Percentiles rank a stretch among this genome's conserved stretches.
Conservation (phyloP, 2,329 filamentous ascomycete species). For the Phialemonium atrogriseum region DNA sequence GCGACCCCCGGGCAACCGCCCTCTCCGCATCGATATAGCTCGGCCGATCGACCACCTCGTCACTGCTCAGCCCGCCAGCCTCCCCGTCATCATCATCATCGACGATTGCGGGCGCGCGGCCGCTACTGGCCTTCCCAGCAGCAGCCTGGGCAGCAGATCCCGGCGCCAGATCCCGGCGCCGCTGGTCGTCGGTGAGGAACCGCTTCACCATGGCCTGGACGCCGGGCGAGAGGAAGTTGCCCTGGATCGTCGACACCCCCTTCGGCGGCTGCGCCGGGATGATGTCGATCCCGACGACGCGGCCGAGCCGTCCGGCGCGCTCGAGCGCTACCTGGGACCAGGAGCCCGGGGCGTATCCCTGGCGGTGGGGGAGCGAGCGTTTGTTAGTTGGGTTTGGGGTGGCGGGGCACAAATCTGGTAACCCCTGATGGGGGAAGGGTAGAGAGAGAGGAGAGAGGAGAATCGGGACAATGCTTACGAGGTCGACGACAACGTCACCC, state of each 20-base stretch:
- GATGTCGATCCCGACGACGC: slow-evolving; percentile 86
- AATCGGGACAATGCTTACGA: slow-evolving; percentile 45
- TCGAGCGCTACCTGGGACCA: slow-evolving; percentile 78
- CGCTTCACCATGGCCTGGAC: slow-evolving; percentile 71
- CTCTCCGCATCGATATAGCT: slow-evolving; percentile 63
- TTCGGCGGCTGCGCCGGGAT: slow-evolving; percentile 85
- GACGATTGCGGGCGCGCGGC: too few species aligned
- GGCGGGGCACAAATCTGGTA: too few species aligned
- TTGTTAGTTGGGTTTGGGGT: not conserved
- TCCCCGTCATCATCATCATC: too few species aligned
- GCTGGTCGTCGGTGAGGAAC: slow-evolving; percentile 61
- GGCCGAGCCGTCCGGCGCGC: slow-evolving; percentile 65
- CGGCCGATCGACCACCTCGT: slow-evolving; percentile 29
- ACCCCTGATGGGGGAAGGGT: too few species aligned
- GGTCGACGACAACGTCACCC: slow-evolving; percentile 81
- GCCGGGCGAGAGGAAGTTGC: slow-evolving; percentile 71
- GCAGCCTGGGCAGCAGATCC: slow-evolving; percentile 3
- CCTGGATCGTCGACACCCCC: slow-evolving; percentile 91
- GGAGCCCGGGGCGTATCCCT: slow-evolving; percentile 70
- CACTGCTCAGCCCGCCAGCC: slow-evolving; percentile 10
- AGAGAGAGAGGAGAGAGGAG: not conserved
- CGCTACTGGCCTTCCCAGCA: slow-evolving; percentile 4
- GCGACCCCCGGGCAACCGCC: slow-evolving; percentile 14
- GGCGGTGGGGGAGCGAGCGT: too few species aligned
- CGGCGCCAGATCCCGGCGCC: too few species aligned